These are phyloP conservation scores for Pulveroboletus sp. DNA, from an alignment of 768 basidiomycete genomes.

Conservation along the genomic window DNA sequence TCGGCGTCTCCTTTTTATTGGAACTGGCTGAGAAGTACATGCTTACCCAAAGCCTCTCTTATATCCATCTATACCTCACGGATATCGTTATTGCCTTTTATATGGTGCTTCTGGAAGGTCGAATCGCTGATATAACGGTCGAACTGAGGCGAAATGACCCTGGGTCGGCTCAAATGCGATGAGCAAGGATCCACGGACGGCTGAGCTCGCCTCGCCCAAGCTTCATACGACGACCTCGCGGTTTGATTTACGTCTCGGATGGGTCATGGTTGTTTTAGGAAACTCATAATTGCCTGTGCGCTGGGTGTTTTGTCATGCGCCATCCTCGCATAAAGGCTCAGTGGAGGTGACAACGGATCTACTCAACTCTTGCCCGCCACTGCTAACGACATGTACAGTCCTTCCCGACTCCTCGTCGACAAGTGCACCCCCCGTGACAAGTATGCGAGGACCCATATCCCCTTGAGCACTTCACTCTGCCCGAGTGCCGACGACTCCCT, in stretches of 20 bases:
- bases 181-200: not conserved
- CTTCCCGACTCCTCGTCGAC: slow-evolving; percentile 29
- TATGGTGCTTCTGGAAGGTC: slow-evolving; percentile 9
- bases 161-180: not conserved
- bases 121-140: slow-evolving; percentile 14
- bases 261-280: slow-evolving; percentile 4
- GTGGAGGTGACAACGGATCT: slow-evolving; percentile 1
- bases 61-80: slow-evolving; percentile 22
- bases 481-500: slow-evolving; percentile 28
- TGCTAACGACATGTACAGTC: slow-evolving; percentile 12
- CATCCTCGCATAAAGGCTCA: slow-evolving; percentile 20
- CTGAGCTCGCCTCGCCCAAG: slow-evolving; percentile 1
- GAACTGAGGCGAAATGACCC: slow-evolving; percentile 18
- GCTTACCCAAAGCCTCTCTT: slow-evolving; percentile 21
- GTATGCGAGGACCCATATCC: slow-evolving; percentile 30
- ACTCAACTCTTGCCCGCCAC: not conserved
- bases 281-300: slow-evolving; percentile 17
- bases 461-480: slow-evolving; percentile 23
- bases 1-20: slow-evolving; percentile 14
- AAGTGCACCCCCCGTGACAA: slow-evolving; percentile 33
- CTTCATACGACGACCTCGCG: slow-evolving; percentile 5
- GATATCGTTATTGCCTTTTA: slow-evolving; percentile 7
- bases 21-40: slow-evolving; percentile 5
- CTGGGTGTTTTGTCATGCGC: slow-evolving; percentile 11
- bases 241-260: slow-evolving; percentile 25